Base-by-base conservation (phyloP, 352 stramenopile species). In the Pythium brassicae region DNA sequence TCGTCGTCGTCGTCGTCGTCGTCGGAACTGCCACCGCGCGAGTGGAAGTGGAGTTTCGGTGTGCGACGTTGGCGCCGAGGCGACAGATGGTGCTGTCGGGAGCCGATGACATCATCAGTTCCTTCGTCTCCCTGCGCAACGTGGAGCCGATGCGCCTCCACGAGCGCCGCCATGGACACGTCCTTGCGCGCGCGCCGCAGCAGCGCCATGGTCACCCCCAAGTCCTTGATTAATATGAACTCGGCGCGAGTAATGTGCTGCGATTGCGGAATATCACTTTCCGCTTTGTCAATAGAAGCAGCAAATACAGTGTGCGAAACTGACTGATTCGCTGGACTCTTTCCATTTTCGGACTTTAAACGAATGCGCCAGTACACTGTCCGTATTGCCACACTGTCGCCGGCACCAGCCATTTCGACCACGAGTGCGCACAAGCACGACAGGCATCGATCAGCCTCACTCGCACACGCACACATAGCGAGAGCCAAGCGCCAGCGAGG, bases 151-250 rank as follows among this genome's bases (percentile, higher is more conserved):
- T 63, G 61, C 17, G 56, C 61, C 29, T 59, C 57, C 15, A 68
- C 57, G 56, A 68, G 61, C 45, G 56, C 56, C 20, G 56, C 61
- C 49, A 68, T 63, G 35, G 61, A 68, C 56, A 44, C 55, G 50
- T 60, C 53, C 57, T 68, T 68, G 50, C 61, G 56, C 61, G 57
- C 56, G 39, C 61, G 59, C 39, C 35, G 29, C 53, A 66, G 34
- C n/a, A 42, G 56, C 64, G 53, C 39, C 53, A 61, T 55, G 52
- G 27, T 45, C 54, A 12, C 10, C 10, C 17, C 29, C 59, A 71
- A 67, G 52, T 59, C 63, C 43, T 74, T 35, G 62, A 11, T 68
- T 62, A 19, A 48, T 46, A 17, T 43, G 17, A 7, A 23, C 20
- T 35, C 32, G 14, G 32, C 32, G 32, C 32, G 14, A 37, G 32